phyloP scores from a whole-genome alignment of 2,329 filamentous ascomycete genomes.

The Colletotrichum aenigma region DNA sequence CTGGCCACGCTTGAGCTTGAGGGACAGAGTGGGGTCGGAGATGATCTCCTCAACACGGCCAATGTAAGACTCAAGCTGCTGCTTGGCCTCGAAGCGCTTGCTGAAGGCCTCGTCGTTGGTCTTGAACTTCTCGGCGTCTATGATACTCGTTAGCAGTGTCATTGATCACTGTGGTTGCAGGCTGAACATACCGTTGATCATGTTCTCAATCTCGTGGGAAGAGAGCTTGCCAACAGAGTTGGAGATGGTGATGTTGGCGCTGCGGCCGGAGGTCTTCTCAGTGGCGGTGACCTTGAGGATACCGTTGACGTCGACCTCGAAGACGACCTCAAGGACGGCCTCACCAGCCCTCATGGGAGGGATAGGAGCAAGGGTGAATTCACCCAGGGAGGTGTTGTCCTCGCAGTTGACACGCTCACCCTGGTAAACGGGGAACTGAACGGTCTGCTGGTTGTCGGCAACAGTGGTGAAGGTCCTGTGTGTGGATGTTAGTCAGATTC shows the following conservation, averaged over 20 bases:
- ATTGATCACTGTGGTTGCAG: background rate
- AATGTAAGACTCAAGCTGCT: slow-evolving; percentile 99
- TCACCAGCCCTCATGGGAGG: slow-evolving; percentile 93
- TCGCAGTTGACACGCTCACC: slow-evolving; percentile 98
- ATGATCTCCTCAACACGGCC: slow-evolving; percentile 98
- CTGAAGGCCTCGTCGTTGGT: slow-evolving; percentile 95
- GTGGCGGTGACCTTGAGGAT: slow-evolving; percentile 99
- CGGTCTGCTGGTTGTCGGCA: slow-evolving; percentile 76
- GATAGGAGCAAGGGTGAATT: slow-evolving; percentile 92
- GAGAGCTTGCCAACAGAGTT: slow-evolving; percentile 99
- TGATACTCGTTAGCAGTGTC: slow-evolving; percentile 22
- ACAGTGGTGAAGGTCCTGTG: slow-evolving; percentile 82
- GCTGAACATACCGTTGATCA: slow-evolving; percentile 76
- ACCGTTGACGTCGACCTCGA: slow-evolving; percentile 99
- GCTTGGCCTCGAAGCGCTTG: slow-evolving; percentile 99
- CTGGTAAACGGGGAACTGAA: slow-evolving; percentile 93
- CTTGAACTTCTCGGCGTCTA: slow-evolving; percentile 99
- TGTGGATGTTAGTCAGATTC: slow-evolving; percentile 22
- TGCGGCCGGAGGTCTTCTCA: slow-evolving; percentile 97
- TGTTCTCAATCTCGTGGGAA: slow-evolving; percentile 92
- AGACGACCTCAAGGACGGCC: slow-evolving; percentile 95
- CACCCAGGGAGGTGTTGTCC: slow-evolving; percentile 96
- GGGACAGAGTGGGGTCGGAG: slow-evolving; percentile 91
- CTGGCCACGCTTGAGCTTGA: slow-evolving; percentile 98
- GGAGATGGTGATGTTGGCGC: slow-evolving; percentile 99